These are phyloP conservation scores for Eruca vesicaria DNA, from an alignment of 441 rosid genomes.

Conservation along the genomic window DNA sequence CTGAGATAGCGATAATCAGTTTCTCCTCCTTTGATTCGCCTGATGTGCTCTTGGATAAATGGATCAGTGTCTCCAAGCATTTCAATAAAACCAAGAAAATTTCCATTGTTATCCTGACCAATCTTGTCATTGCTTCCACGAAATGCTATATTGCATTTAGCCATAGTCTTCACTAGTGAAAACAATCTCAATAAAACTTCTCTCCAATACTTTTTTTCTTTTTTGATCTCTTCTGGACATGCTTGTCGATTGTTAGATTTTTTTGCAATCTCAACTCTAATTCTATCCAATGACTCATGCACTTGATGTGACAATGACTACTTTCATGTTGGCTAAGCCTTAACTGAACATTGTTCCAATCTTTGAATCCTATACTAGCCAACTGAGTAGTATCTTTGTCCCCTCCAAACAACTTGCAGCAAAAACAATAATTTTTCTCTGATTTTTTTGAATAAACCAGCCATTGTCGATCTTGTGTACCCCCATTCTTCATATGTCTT, in stretches of 20 bases:
- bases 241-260: neutral
- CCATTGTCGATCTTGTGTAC: neutral
- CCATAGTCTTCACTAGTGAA: neutral
- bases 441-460: neutral
- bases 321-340: neutral
- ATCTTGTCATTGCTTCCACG: neutral
- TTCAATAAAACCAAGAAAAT: neutral
- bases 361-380: neutral
- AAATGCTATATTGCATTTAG: neutral
- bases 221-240: neutral
- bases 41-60: neutral
- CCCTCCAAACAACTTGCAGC: neutral
- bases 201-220: slow-evolving; percentile 3
- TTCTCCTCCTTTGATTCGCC: neutral
- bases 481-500: neutral
- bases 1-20: neutral
- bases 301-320: neutral
- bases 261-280: neutral
- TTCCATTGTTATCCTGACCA: neutral
- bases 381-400: neutral
- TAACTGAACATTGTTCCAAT: neutral
- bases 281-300: neutral
- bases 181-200: neutral
- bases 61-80: neutral
- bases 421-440: neutral